Conservation (phyloP, 2,329 filamentous ascomycete genomes). For the Leptodontidium sp. region DNA sequence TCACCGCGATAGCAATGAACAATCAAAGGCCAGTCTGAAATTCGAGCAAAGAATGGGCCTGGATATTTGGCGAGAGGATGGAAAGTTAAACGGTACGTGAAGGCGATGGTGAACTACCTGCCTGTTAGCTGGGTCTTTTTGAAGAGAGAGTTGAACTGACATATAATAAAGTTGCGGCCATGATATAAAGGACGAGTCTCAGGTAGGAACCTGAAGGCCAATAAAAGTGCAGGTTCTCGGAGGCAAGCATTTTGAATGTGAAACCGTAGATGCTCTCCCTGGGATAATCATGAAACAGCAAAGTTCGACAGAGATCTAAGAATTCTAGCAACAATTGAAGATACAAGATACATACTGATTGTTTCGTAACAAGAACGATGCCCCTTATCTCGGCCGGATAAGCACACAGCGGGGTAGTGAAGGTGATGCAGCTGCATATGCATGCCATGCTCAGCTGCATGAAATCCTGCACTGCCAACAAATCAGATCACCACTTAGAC, state of each 20-base stretch:
- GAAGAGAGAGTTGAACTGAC: neutral
- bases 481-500: neutral
- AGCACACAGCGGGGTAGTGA: neutral
- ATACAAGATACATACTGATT: neutral
- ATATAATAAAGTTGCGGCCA: neutral
- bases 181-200: too few relatives aligned
- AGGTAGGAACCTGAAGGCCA: neutral
- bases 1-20: conserved; percentile 28
- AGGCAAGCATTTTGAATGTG: neutral
- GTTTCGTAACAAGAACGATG: neutral
- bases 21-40: conserved; percentile 32
- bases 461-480: neutral
- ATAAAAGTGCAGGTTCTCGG: neutral
- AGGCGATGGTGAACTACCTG: neutral
- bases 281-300: neutral
- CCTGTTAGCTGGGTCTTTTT: neutral
- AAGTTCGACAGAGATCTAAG: neutral
- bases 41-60: conserved; percentile 19
- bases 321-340: too few relatives aligned
- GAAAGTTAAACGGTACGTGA: neutral
- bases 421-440: conserved; percentile 6
- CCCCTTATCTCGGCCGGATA: neutral
- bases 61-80: conserved; percentile 14
- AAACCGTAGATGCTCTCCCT: neutral
- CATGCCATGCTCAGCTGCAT: neutral